A percentile compares a stretch with the other conserved stretches of the same genome.
phyloP scores from a whole-genome alignment of 768 basidiomycete genomes.

The Lactifluus hygrophoroides region DNA sequence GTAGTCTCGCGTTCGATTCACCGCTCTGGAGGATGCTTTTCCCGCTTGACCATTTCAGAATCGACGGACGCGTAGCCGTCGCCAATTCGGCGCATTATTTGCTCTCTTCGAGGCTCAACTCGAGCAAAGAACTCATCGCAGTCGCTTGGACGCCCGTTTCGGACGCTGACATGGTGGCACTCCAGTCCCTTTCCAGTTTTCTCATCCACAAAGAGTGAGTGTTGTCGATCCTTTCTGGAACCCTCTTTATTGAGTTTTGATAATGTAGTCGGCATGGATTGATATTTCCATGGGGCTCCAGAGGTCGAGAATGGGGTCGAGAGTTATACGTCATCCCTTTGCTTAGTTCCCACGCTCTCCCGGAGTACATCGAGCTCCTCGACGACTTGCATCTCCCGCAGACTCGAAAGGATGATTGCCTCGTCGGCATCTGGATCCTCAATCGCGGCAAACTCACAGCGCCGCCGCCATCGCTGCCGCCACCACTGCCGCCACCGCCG shows the following conservation, averaged over 20 bases:
- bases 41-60: conserved; percentile 57
- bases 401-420: conserved; percentile 49
- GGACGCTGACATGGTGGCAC: conserved; percentile 38
- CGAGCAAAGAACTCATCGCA: conserved; percentile 70
- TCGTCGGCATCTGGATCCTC: conserved; percentile 82
- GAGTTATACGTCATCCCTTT: conserved; percentile 85
- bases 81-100: conserved; percentile 73
- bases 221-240: conserved; percentile 4
- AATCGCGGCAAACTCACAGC: conserved; percentile 67
- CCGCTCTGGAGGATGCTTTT: conserved; percentile 71
- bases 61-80: conserved; percentile 78
- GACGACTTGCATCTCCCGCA: conserved; percentile 68
- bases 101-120: conserved; percentile 66
- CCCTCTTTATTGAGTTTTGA: conserved; percentile 4
- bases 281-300: conserved; percentile 77
- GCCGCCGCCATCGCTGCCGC: not conserved
- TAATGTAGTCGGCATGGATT: conserved; percentile 83
- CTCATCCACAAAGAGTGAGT: conserved; percentile 65
- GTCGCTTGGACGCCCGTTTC: conserved; percentile 58
- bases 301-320: conserved; percentile 68
- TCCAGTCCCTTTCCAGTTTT: conserved; percentile 56
- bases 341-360: conserved; percentile 52
- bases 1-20: conserved; percentile 46
- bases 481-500: not conserved
- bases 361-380: conserved; percentile 78